A percentile compares a stretch with the other conserved stretches of the same genome.
Conservation (phyloP, 805 yeast species). For the Cyberlindnera misumaiensis region DNA sequence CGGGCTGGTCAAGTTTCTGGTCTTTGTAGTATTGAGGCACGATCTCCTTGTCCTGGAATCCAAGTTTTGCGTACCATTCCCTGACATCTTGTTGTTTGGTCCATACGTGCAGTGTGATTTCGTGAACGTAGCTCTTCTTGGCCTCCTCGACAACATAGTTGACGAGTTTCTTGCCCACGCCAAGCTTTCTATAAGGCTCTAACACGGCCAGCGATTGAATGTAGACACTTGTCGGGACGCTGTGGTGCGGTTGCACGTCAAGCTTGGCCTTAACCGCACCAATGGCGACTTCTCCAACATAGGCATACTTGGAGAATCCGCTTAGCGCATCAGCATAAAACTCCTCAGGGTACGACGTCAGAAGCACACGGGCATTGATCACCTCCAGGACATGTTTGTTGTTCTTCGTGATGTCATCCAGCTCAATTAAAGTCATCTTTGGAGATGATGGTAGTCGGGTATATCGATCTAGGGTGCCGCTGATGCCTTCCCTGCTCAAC, state of each 20-base stretch:
- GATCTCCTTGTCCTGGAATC: constrained; percentile 35
- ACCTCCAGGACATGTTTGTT: constrained; percentile 53
- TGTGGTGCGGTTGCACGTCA: constrained; percentile 36
- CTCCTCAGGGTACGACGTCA: constrained; percentile 40
- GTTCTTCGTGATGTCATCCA: constrained; percentile 54
- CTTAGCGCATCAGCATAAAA: constrained; percentile 48
- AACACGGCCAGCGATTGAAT: constrained; percentile 65
- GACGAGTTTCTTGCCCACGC: constrained; percentile 56
- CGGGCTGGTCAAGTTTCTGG: constrained; percentile 39
- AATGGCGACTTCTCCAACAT: constrained; percentile 71
- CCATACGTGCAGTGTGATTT: constrained; percentile 49
- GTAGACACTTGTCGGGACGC: constrained; percentile 49
- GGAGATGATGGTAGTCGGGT: background rate
- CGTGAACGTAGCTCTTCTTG: constrained; percentile 44
- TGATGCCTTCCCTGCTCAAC: too few species aligned
- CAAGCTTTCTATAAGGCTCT: constrained; percentile 51
- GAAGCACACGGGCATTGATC: constrained; percentile 47
- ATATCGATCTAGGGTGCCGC: background rate
- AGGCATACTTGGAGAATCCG: constrained; percentile 51
- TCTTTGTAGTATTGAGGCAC: constrained; percentile 40
- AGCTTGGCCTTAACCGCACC: constrained; percentile 62
- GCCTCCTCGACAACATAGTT: constrained; percentile 52
- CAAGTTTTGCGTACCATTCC: constrained; percentile 45
- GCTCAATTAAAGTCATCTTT: constrained; percentile 28
- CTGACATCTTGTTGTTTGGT: constrained; percentile 33